These are phyloP conservation scores for Echites panduratus DNA, from an alignment of 257 asterid species.

Conservation along the genomic window DNA sequence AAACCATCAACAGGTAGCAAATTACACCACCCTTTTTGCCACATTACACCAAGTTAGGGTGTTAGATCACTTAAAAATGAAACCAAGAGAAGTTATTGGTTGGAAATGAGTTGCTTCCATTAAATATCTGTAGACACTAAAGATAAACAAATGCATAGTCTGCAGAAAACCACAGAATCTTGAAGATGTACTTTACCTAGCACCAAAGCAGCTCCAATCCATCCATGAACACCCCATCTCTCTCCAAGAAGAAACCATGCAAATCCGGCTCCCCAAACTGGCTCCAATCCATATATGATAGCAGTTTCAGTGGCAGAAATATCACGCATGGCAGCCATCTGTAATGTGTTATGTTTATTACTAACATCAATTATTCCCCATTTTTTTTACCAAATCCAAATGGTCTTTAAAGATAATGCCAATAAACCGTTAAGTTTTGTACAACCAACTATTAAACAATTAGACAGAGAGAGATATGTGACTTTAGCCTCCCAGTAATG, in stretches of 20 bases:
- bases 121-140: background rate
- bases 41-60: no score
- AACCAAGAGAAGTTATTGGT: background rate
- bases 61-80: no score
- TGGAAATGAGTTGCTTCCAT: background rate
- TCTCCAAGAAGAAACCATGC: constrained; percentile 87
- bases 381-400: background rate
- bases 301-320: constrained; percentile 80
- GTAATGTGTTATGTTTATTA: constrained; percentile 2
- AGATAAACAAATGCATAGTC: background rate
- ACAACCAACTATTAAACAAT: background rate
- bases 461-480: background rate
- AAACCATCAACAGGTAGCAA: no score
- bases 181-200: constrained; percentile 40
- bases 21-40: no score
- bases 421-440: background rate
- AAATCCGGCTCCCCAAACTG: constrained; percentile 83
- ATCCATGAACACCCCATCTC: constrained; percentile 74
- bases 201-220: constrained; percentile 79
- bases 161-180: background rate
- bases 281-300: constrained; percentile 71
- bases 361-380: background rate
- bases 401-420: background rate
- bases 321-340: constrained; percentile 68
- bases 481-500: background rate